A percentile compares a stretch with the other conserved stretches of the same genome.
Conservation (phyloP, 2,329 filamentous ascomycete species). For the Arthrinium phaeospermum region DNA sequence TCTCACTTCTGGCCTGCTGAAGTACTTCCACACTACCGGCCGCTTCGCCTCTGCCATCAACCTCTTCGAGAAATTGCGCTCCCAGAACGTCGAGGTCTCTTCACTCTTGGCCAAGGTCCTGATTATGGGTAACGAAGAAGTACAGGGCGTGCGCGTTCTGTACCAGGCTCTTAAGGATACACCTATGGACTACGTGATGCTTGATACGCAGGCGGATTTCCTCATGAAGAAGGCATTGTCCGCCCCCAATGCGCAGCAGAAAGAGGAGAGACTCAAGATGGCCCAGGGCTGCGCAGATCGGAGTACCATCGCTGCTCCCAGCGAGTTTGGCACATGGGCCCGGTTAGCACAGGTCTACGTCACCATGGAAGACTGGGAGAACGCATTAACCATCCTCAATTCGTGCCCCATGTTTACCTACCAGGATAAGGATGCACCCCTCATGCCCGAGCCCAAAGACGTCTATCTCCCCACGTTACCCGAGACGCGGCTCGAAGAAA, state of each 20-base stretch:
- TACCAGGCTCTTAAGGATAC: constrained; percentile 88
- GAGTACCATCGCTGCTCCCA: constrained; percentile 92
- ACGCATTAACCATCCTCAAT: constrained; percentile 92
- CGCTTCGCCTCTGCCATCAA: constrained; percentile 96
- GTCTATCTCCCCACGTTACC: constrained; percentile 85
- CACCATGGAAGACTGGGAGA: constrained; percentile 92
- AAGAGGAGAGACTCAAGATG: constrained; percentile 76
- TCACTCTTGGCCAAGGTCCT: constrained; percentile 90
- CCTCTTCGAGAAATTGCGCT: constrained; percentile 92
- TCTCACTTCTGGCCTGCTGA: constrained; percentile 88
- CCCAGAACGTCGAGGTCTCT: constrained; percentile 90
- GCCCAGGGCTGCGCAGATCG: constrained; percentile 93
- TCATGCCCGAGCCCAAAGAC: constrained; percentile 91
- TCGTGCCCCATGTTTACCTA: constrained; percentile 99
- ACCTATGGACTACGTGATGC: constrained; percentile 96
- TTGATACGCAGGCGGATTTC: constrained; percentile 93
- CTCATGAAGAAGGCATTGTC: constrained; percentile 79
- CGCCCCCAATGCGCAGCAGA: constrained; percentile 58
- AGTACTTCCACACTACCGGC: constrained; percentile 94
- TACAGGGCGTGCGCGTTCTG: constrained; percentile 88
- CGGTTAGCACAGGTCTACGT: constrained; percentile 93
- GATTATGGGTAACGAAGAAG: constrained; percentile 94
- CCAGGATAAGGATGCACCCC: constrained; percentile 94
- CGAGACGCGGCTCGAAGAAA: constrained; percentile 92
- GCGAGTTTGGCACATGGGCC: constrained; percentile 97